Conservation (phyloP, 2,329 filamentous ascomycete species). For the Verticillium longisporum region DNA sequence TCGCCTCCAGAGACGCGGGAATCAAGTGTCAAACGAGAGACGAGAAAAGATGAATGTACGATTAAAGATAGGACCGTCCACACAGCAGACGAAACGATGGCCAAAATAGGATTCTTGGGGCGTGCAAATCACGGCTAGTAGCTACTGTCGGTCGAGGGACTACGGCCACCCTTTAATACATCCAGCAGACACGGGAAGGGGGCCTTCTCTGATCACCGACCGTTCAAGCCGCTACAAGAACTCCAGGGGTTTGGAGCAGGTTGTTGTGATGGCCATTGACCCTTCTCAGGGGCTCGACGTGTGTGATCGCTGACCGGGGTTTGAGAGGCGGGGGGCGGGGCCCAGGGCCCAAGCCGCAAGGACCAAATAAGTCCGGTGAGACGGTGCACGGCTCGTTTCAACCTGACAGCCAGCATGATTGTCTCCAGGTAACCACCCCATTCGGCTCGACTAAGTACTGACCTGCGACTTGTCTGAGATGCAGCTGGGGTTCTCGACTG, state of each 20-base stretch:
- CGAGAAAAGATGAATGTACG: slow-evolving; percentile 11
- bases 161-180: background rate
- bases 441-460: background rate
- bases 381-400: background rate
- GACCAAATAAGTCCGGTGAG: background rate
- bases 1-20: slow-evolving; percentile 5
- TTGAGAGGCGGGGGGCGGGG: background rate
- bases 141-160: background rate
- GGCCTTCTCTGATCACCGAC: background rate
- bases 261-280: background rate
- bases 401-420: background rate
- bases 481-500: background rate
- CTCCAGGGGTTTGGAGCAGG: background rate
- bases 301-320: background rate
- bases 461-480: slow-evolving; percentile 3
- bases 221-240: background rate
- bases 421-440: background rate
- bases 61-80: slow-evolving; percentile 23
- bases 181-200: background rate
- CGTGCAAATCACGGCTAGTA: background rate
- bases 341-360: background rate
- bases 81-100: slow-evolving; percentile 11
- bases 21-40: slow-evolving; percentile 17
- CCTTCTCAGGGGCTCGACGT: background rate
- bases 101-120: background rate